Evolutionary conservation across 1,284 basidiomycete species (phyloP).

Genomic region (Lentinula novae-zelandiae): DNA sequence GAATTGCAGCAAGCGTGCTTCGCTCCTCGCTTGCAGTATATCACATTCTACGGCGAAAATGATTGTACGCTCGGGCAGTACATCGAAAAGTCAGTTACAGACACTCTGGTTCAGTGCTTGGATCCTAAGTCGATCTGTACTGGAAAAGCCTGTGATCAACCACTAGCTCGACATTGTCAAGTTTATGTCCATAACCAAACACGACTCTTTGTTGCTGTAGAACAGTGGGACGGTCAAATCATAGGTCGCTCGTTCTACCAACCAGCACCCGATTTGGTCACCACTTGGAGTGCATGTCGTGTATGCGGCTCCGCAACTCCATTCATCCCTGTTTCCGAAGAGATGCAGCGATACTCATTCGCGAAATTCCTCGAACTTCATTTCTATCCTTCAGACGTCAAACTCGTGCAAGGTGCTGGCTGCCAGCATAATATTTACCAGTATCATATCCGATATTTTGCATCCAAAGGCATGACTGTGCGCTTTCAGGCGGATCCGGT

Average conservation of each 20-base stretch:
- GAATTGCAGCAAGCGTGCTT: slow-evolving; percentile 66
- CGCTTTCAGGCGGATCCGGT: slow-evolving; percentile 89
- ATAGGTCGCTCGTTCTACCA: slow-evolving; percentile 47
- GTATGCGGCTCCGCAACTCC: slow-evolving; percentile 80
- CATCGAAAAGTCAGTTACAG: slow-evolving; percentile 77
- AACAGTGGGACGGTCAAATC: slow-evolving; percentile 82
- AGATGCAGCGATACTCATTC: slow-evolving; percentile 93
- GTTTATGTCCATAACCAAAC: slow-evolving; percentile 89
- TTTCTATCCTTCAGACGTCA: slow-evolving; percentile 85
- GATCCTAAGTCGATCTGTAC: slow-evolving; percentile 76
- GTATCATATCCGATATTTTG: slow-evolving; percentile 93
- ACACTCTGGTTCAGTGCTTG: slow-evolving; percentile 64
- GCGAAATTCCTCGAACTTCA: slow-evolving; percentile 91
- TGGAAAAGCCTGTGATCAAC: slow-evolving; percentile 81
- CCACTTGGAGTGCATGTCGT: slow-evolving; percentile 91
- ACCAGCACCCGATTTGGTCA: slow-evolving; percentile 70
- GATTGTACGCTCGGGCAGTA: slow-evolving; percentile 93
- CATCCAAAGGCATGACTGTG: slow-evolving; percentile 79
- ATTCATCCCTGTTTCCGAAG: slow-evolving; percentile 87
- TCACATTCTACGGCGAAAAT: slow-evolving; percentile 90
- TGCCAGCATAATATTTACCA: slow-evolving; percentile 95
- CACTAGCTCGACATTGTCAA: slow-evolving; percentile 81
- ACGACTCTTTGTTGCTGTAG: slow-evolving; percentile 80
- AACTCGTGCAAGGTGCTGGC: slow-evolving; percentile 75
- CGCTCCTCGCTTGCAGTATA: slow-evolving; percentile 65